Conservation (phyloP, 495 filamentous ascomycete species). For the Penicillium antarcticum region DNA sequence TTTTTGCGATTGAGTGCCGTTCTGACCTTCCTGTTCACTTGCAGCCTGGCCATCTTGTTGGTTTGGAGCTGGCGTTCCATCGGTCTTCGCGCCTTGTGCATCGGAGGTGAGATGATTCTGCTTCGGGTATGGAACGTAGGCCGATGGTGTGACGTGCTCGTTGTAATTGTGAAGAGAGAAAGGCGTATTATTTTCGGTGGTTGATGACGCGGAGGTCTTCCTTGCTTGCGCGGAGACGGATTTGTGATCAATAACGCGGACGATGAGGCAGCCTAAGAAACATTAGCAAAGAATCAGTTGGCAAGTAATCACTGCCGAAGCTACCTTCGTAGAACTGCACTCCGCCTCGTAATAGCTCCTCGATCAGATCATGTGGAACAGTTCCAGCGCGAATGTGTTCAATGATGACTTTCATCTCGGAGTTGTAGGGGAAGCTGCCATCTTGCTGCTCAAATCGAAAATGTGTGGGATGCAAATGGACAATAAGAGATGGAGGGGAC, state of each 20-base stretch:
- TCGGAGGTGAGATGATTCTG: conserved; percentile 49
- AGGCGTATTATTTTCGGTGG: conserved; percentile 60
- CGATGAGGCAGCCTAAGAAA: conserved; percentile 75
- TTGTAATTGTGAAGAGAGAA: conserved; percentile 92
- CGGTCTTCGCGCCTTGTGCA: conserved; percentile 30
- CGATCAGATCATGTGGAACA: conserved; percentile 71
- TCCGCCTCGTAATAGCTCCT: conserved; percentile 59
- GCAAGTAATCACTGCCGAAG: not conserved
- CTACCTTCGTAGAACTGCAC: conserved; percentile 90
- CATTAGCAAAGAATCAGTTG: not conserved
- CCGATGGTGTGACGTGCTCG: conserved; percentile 79
- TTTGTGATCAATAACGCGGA: conserved; percentile 83
- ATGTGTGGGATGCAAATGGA: conserved; percentile 81
- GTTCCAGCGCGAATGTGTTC: conserved; percentile 68
- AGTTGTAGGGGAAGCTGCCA: conserved; percentile 84
- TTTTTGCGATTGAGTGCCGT: conserved; percentile 48
- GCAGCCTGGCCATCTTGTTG: conserved; percentile 21
- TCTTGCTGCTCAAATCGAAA: conserved; percentile 95
- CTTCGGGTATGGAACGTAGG: conserved; percentile 76
- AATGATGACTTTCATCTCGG: conserved; percentile 81
- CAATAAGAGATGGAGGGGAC: conserved; percentile 71
- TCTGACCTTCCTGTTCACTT: conserved; percentile 46
- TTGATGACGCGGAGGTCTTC: conserved; percentile 48
- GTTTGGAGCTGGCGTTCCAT: conserved; percentile 6
- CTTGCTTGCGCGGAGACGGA: conserved; percentile 55